Base-by-base conservation (phyloP, 345 rosid species). In the Salix purpurea region DNA sequence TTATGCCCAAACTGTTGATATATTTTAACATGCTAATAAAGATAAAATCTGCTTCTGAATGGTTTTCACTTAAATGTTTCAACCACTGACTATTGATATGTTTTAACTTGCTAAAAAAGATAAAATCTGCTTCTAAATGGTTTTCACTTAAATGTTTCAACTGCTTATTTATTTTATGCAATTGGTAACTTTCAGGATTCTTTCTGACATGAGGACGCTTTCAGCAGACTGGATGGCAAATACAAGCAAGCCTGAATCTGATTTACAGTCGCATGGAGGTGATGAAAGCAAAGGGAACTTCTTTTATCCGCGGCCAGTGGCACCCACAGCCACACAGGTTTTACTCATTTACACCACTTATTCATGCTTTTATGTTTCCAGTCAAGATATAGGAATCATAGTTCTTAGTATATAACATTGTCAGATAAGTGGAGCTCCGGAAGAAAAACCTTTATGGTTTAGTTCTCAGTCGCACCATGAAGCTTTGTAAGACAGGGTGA, bases 141-240 rank as follows among this genome's bases (percentile, higher is more conserved):
- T 26, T 71, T 65, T 24, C 67, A 10, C 67, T 48, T 42, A 39
- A 70, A 42, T 65, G 24, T 75, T 77, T 54, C 36, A 16, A 56
- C 54, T 72, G 40, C 80, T 78, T 44, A 40, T 65, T 24, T 71
- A 30, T 52, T 71, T 48, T 67, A 69, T 70, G 44, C 3, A 48
- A 54, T 23, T 85, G 68, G 61, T 72, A 71, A 50, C 74, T 84
- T 87, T 83, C 90, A 93, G 99, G 97, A 93, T 96, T 82, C 97
- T 96, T 79, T 96, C 98, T 58, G 99, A 96, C 86, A 93, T 96
- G 99, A 89, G 99, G 85, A 96, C 99, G 67, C 98, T 96, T 81
- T 93, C 99, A 50, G 99, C 99, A 40, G 99, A 96, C 83, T 96
- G 99, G 99, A 93, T 96, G 99, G 98, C 99, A 82, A 96, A 93